A percentile compares a stretch with the other conserved stretches of the same genome.
Evolutionary conservation across 352 stramenopile species (phyloP).

Genomic region (Thraustochytrium sp.): DNA sequence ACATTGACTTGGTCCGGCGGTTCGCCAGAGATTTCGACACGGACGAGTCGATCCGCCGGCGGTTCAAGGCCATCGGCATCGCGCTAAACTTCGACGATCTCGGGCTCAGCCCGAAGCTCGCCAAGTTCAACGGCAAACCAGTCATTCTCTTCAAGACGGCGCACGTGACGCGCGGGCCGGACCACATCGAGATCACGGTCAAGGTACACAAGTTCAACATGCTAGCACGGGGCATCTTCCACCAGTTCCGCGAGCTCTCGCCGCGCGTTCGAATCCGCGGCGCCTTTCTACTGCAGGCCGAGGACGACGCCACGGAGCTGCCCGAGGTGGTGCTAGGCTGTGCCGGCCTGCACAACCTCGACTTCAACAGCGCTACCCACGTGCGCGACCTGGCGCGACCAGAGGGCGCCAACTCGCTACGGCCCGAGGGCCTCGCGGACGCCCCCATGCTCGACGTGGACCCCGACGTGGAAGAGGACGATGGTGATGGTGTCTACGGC

Average conservation of each 20-base stretch:
- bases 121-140: slow-evolving; percentile 18
- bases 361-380: too few relatives aligned
- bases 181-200: not conserved
- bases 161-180: not conserved
- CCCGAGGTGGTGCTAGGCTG: slow-evolving; percentile 46
- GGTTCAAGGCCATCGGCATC: slow-evolving; percentile 38
- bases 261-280: not conserved
- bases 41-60: slow-evolving; percentile 12
- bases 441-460: too few relatives aligned
- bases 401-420: too few relatives aligned
- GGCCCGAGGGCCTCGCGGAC: too few relatives aligned
- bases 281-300: slow-evolving; percentile 44
- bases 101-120: not conserved
- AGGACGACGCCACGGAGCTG: slow-evolving; percentile 41
- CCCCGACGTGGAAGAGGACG: too few relatives aligned
- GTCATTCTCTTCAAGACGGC: not conserved
- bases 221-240: not conserved
- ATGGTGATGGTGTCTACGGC: too few relatives aligned
- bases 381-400: too few relatives aligned
- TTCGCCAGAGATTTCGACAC: not conserved
- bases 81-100: slow-evolving; percentile 39
- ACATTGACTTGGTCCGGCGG: not conserved
- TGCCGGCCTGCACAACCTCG: slow-evolving; percentile 25
- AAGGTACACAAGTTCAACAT: slow-evolving; percentile 24
- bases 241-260: slow-evolving; percentile 1